These are phyloP conservation scores for Cafeteria roenbergensis DNA, from an alignment of 108 stramenopile genomes.

Conservation along the genomic window DNA sequence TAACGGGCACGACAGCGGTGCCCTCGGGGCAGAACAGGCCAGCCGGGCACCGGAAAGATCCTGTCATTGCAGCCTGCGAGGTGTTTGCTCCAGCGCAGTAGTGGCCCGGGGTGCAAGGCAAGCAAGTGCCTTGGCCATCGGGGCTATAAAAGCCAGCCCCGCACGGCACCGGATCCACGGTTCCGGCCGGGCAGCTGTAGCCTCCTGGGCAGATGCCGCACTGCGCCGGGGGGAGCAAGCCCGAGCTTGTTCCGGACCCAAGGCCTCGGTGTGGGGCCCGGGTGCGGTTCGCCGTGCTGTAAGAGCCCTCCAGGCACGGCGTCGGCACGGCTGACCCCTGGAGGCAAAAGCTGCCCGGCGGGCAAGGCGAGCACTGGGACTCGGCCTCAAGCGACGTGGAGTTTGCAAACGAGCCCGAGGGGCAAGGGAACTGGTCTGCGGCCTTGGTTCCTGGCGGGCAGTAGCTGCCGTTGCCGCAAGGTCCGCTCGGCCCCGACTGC, in stretches of 20 bases:
- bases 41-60: slow-evolving; percentile 19
- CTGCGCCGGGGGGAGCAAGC: neutral
- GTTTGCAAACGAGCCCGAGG: neutral
- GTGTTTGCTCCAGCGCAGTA: slow-evolving; percentile 3
- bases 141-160: neutral
- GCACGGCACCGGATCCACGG: neutral
- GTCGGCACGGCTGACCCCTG: neutral
- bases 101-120: slow-evolving; percentile 10
- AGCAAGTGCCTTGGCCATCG: slow-evolving; percentile 7
- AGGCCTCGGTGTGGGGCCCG: neutral
- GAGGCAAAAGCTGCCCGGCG: slow-evolving; percentile 21
- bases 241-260: too few species aligned
- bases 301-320: slow-evolving; percentile 22
- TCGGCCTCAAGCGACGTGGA: too few species aligned
- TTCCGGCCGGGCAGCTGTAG: slow-evolving; percentile 18
- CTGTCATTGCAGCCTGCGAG: slow-evolving; percentile 9
- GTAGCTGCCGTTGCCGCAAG: slow-evolving; percentile 16
- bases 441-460: slow-evolving; percentile 19
- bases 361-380: slow-evolving; percentile 5
- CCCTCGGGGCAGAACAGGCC: slow-evolving; percentile 28
- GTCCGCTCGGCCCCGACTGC: neutral
- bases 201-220: slow-evolving; percentile 31
- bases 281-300: slow-evolving; percentile 1
- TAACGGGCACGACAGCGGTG: neutral
- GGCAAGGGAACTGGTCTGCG: neutral